These are phyloP conservation scores for Ophiostoma ulmi DNA, from an alignment of 2,329 filamentous ascomycete genomes.

Conservation along the genomic window DNA sequence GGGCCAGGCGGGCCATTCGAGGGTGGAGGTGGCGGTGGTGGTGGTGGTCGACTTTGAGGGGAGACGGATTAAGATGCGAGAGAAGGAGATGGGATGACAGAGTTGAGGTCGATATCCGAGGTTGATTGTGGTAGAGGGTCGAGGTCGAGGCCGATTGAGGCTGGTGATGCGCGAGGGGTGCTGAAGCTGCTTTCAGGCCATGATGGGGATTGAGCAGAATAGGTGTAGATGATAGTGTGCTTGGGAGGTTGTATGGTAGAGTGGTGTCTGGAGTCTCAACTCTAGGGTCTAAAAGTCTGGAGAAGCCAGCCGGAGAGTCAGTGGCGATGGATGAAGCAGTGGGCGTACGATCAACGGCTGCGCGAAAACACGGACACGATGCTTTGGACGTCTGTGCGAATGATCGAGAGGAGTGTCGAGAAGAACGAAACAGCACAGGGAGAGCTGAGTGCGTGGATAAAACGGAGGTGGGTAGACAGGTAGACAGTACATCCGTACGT, in stretches of 20 bases:
- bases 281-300: not conserved
- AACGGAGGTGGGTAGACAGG: not conserved
- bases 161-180: not conserved
- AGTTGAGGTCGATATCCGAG: not conserved
- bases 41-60: no score
- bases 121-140: not conserved
- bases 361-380: slow-evolving; percentile 2
- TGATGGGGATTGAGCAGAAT: not conserved
- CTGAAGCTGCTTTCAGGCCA: not conserved
- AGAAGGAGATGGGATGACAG: not conserved
- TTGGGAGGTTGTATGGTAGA: not conserved
- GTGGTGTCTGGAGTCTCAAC: not conserved
- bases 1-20: slow-evolving; percentile 26
- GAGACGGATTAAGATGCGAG: not conserved
- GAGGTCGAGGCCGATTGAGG: not conserved
- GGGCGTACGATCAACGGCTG: slow-evolving; percentile 9
- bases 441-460: slow-evolving; percentile 1
- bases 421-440: slow-evolving; percentile 1
- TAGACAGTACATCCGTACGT: not conserved
- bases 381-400: not conserved
- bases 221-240: not conserved
- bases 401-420: not conserved
- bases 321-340: not conserved
- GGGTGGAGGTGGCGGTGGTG: not conserved
- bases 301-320: not conserved